These are phyloP conservation scores for Fomitopsis pinicola DNA, from an alignment of 1,284 basidiomycete species.

Conservation along the genomic window DNA sequence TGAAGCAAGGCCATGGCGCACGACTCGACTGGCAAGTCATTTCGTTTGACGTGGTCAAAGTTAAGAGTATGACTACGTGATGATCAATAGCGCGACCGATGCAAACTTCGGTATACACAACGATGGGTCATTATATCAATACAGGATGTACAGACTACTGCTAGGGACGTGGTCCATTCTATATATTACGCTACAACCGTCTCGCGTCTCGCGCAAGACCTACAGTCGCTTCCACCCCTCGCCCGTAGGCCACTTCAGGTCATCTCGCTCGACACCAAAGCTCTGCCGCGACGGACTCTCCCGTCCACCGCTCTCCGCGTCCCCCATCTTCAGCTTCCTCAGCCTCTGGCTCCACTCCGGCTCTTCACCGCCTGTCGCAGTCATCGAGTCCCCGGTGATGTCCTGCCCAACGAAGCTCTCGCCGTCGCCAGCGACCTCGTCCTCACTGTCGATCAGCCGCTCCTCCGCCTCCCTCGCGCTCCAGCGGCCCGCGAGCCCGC, in stretches of 20 bases:
- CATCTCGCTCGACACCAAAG: conserved; percentile 38
- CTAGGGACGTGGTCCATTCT: not conserved
- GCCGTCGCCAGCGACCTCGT: conserved; percentile 16
- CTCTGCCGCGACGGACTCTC: conserved; percentile 8
- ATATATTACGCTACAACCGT: not conserved
- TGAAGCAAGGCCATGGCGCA: too few species aligned
- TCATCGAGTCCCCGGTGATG: conserved; percentile 11
- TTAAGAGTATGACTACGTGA: too few species aligned
- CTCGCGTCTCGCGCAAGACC: not conserved
- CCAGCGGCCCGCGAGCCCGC: conserved; percentile 18
- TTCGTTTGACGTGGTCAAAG: too few species aligned
- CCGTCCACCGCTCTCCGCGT: conserved; percentile 16
- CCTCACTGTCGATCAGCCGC: conserved; percentile 22
- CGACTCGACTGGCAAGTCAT: too few species aligned
- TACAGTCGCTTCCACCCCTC: conserved; percentile 52
- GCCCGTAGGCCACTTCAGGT: conserved; percentile 56
- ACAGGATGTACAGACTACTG: not conserved
- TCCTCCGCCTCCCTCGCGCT: conserved; percentile 25
- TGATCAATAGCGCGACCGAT: too few species aligned
- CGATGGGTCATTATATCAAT: not conserved
- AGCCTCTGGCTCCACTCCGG: conserved; percentile 22
- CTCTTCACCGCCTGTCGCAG: conserved; percentile 11
- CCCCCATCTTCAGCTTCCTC: conserved; percentile 23
- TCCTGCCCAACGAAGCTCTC: conserved; percentile 18
- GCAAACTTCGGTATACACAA: not conserved